phyloP scores from a whole-genome alignment of 495 filamentous ascomycete genomes.

The Talaromyces wortmannii region DNA sequence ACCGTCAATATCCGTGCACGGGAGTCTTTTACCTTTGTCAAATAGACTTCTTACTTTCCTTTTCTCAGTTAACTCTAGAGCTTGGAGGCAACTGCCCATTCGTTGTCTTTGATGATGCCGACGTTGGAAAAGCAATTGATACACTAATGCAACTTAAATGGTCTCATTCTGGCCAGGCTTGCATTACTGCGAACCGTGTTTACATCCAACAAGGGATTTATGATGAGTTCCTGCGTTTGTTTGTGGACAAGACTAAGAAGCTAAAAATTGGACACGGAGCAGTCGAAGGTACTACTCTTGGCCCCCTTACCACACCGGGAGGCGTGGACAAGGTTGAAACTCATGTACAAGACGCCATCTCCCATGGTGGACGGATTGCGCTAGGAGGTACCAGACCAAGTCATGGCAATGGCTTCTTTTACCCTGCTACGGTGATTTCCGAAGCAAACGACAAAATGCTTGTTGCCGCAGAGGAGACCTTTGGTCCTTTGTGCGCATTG shows the following conservation, averaged over 20 bases:
- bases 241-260: constrained; percentile 36
- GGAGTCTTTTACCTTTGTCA: too few species aligned
- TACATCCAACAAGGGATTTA: constrained; percentile 58
- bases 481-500: constrained; percentile 19
- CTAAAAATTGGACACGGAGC: constrained; percentile 51
- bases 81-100: constrained; percentile 73
- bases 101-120: constrained; percentile 68
- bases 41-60: too few species aligned
- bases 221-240: constrained; percentile 30
- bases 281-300: constrained; percentile 43
- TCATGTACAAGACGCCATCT: constrained; percentile 47
- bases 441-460: constrained; percentile 49
- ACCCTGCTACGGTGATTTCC: constrained; percentile 60
- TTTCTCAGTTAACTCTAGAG: too few species aligned
- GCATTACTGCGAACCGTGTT: constrained; percentile 66
- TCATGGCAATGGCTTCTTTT: constrained; percentile 43
- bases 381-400: constrained; percentile 7
- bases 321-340: constrained; percentile 44
- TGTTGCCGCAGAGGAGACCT: constrained; percentile 15
- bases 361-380: constrained; percentile 28
- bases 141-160: constrained; percentile 60
- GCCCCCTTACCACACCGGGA: constrained; percentile 47
- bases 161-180: constrained; percentile 65
- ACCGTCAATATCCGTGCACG: too few species aligned
- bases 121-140: constrained; percentile 56